Base-by-base conservation (phyloP, 257 asterid genomes). In the Apocynum venetum region DNA sequence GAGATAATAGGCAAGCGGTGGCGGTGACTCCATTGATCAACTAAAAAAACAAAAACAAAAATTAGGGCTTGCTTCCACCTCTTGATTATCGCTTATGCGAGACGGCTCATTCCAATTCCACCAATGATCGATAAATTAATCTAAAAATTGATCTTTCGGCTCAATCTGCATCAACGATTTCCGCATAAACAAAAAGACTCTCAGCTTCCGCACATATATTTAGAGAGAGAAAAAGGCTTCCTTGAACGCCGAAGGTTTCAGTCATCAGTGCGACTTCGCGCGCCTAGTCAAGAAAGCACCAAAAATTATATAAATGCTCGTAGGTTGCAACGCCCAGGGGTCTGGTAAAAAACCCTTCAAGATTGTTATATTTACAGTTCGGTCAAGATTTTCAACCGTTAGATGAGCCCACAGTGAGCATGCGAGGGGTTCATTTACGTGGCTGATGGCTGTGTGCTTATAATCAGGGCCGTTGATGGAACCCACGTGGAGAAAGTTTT, bases 1-100 rank as follows among this genome's bases (percentile, higher is more conserved):
- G 73, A 76, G 51, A 79, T 73, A 88, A 60, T 74, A 85, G 70
- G 94, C 78, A 66, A 78, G 83, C 73, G 93, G 88, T n/a, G 96
- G 78, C 38, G 91, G 90, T n/a, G 92, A 85, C 82, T 90, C 97
- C 97, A 91, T 93, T 67, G 19, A 47, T 53, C 44, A 60, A 57
- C 59, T 8, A 6, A 64, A 65, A 3, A 2, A 49, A 41, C 0
- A 13, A 52, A 3, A 63, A 49, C 10, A 9, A 76, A 55, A 55
- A 69, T 77, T 77, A 69, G 76, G 77, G 77, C 72, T 61, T 17
- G 48, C 49, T 52, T 15, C 36, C 8, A 47, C 51, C 15, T 69
- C 53, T 59, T 14, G 46, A 36, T 25, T 35, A 64, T 19, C 69
- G 68, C 63, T 65, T 35, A 31, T 0, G 3, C 76, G 35, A 57